Conservation (phyloP, 257 asterid species). For the Lycium barbarum region DNA sequence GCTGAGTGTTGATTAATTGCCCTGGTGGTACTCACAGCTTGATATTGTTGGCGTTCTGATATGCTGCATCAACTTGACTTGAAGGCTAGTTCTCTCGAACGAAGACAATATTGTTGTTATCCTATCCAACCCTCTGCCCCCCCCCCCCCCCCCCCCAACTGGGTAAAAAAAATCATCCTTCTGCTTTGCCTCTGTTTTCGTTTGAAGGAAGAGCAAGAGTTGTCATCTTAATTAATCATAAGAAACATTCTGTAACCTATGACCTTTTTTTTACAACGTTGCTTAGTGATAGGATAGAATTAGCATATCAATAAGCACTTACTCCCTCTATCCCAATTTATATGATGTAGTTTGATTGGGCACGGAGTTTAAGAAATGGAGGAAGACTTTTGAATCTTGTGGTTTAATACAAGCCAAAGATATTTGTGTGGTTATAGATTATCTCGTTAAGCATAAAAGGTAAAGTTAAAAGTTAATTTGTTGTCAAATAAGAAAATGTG, state of each 20-base stretch:
- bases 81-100: slow-evolving; percentile 18
- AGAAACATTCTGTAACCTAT: not conserved
- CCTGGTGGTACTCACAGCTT: not conserved
- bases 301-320: no score
- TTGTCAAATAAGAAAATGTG: no score
- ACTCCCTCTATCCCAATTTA: no score
- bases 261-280: not conserved
- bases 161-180: not conserved
- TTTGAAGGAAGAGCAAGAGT: not conserved
- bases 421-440: no score
- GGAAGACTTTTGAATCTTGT: no score
- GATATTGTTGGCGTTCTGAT: slow-evolving; percentile 16
- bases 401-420: no score
- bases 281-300: not conserved
- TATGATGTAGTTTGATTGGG: no score
- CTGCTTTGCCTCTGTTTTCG: not conserved
- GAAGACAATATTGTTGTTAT: not conserved
- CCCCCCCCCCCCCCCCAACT: not conserved
- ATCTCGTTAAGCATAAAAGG: no score
- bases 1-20: not conserved
- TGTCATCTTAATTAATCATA: not conserved
- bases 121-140: not conserved
- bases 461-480: no score
- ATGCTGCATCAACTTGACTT: not conserved
- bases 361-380: no score